phyloP scores from a whole-genome alignment of 2,329 filamentous ascomycete species.

The Neurospora sp. region DNA sequence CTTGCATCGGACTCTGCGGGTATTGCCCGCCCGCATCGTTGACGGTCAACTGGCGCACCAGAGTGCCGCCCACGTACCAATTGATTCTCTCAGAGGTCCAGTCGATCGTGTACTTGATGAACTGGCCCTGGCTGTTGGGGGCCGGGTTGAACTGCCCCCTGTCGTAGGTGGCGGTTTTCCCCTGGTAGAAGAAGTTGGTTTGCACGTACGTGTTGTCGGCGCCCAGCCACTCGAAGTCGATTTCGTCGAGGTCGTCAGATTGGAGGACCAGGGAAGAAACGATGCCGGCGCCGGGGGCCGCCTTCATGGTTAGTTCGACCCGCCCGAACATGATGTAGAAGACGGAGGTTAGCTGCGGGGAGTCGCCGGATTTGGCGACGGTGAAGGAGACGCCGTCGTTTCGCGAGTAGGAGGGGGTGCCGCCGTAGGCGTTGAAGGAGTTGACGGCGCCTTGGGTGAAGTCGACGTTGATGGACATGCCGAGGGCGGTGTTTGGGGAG shows the following conservation, averaged over 20 bases:
- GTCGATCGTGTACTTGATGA: conserved; percentile 81
- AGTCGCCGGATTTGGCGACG: conserved; percentile 66
- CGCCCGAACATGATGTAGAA: conserved; percentile 99
- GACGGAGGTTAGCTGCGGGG: conserved; percentile 75
- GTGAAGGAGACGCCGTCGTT: conserved; percentile 73
- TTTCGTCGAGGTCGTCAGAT: conserved; percentile 88
- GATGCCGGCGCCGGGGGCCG: conserved; percentile 80
- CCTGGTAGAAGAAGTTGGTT: conserved; percentile 95
- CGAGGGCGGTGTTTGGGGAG: conserved; percentile 67
- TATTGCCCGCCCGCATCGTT: conserved; percentile 68
- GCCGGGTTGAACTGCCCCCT: conserved; percentile 71
- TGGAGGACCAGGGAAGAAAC: conserved; percentile 87
- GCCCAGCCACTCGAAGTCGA: conserved; percentile 95
- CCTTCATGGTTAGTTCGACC: conserved; percentile 75
- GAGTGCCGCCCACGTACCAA: conserved; percentile 73
- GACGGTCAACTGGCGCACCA: conserved; percentile 65
- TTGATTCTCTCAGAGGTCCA: conserved; percentile 81
- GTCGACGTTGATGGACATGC: conserved; percentile 72
- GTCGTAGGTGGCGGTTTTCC: conserved; percentile 74
- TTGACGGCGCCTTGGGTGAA: conserved; percentile 70
- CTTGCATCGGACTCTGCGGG: conserved; percentile 89
- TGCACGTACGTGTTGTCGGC: conserved; percentile 70
- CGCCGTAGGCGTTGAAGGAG: conserved; percentile 61
- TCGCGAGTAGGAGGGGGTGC: conserved; percentile 58
- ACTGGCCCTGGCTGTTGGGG: conserved; percentile 59